phyloP scores from a whole-genome alignment of 345 rosid species.

The Theobroma cacao region DNA sequence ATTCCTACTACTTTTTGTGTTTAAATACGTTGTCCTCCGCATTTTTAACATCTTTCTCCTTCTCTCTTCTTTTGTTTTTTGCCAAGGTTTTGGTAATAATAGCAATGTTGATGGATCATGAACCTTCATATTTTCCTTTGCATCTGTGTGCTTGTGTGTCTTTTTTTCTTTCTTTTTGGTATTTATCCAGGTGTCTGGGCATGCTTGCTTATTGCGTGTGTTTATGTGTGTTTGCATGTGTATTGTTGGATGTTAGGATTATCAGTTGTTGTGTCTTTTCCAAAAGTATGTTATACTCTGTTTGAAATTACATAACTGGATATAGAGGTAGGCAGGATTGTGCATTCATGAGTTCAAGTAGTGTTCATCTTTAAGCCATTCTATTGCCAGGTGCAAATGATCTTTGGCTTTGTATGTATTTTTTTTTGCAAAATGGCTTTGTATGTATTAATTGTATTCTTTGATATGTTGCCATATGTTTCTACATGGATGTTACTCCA shows the following conservation, averaged over 20 bases:
- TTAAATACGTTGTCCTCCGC: not conserved
- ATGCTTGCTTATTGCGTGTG: not conserved
- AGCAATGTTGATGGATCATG: not conserved
- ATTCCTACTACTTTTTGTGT: not conserved
- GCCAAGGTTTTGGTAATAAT: not conserved
- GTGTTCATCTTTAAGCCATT: not conserved
- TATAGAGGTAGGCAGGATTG: not conserved
- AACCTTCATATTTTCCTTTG: not conserved
- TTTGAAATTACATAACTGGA: not conserved
- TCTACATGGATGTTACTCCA: not conserved
- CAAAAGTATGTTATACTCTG: not conserved
- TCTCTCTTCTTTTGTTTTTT: not conserved
- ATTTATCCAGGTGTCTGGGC: not conserved
- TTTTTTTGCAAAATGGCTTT: too few relatives aligned
- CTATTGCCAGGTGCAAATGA: not conserved
- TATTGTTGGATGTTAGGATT: not conserved
- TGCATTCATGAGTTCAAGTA: not conserved
- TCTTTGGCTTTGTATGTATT: not conserved
- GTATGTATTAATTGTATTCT: conserved; percentile 2
- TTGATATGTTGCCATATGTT: not conserved
- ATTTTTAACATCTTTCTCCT: not conserved
- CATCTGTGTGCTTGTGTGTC: not conserved
- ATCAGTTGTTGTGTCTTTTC: not conserved
- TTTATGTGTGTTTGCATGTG: not conserved
- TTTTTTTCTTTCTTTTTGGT: not conserved